phyloP scores from a whole-genome alignment of 306 rosid genomes.

The Psophocarpus tetragonolobus region DNA sequence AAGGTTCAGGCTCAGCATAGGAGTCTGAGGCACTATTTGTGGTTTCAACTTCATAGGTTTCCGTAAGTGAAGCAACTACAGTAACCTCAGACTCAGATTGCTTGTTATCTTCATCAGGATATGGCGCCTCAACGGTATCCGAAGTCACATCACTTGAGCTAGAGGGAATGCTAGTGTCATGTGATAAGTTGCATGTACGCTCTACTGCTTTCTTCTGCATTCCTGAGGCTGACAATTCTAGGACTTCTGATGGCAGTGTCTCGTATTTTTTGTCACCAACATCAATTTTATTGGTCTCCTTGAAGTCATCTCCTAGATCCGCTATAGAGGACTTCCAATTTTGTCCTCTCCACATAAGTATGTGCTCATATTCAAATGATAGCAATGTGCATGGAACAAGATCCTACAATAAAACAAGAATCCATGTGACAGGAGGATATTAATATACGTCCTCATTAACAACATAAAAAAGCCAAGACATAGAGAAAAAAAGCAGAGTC shows the following conservation, averaged over 20 bases:
- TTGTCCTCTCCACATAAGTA: conserved; percentile 88
- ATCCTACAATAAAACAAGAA: conserved; percentile 65
- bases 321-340: conserved; percentile 70
- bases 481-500: not conserved
- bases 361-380: conserved; percentile 79
- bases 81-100: conserved; percentile 27
- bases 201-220: conserved; percentile 14
- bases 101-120: conserved; percentile 24
- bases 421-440: conserved; percentile 23
- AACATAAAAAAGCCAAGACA: not conserved
- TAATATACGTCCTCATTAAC: not conserved
- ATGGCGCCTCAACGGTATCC: conserved; percentile 37
- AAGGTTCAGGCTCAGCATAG: conserved; percentile 36
- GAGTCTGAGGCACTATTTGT: conserved; percentile 32
- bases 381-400: conserved; percentile 91
- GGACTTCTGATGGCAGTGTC: conserved; percentile 35
- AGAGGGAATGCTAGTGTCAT: conserved; percentile 30
- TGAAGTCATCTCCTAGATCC: conserved; percentile 29
- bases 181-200: conserved; percentile 26
- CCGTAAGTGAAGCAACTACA: conserved; percentile 36
- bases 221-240: conserved; percentile 17
- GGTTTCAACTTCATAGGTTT: conserved; percentile 31
- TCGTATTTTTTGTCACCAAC: conserved; percentile 13
- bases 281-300: conserved; percentile 40
- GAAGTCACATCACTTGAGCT: conserved; percentile 25